Base-by-base conservation (phyloP, 768 basidiomycete species). In the Coprinellus aureogranulatus region DNA sequence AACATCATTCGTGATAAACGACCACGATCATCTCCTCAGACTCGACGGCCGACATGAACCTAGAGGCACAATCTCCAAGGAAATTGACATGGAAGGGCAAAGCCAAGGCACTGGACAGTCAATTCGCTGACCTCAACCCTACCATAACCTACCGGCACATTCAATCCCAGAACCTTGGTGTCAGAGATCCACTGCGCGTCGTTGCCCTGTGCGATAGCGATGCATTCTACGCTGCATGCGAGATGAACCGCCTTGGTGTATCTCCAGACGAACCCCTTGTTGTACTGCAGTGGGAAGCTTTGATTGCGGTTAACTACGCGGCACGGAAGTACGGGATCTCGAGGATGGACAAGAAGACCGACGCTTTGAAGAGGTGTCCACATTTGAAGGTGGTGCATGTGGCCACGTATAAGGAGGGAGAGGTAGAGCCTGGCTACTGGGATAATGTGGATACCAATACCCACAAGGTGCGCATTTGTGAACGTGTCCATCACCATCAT, bases 231-330 rank as follows among this genome's bases (percentile, higher is more conserved):
- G 89, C 83, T 12, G 86, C 89, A 6, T 95, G 91, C 74, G 95
- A 97, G 71, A 89, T 88, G 73, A 81, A 91, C 53, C 79, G 94
- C 27, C 81, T 96, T 0, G 84, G 82, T 0, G 75, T 91, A 2
- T 73, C 75, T 45, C 79, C 80, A 41, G 77, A 80, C 18, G 78
- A 67, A 1, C 92, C 93, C 0, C 77, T 95, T 11, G 90, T 92
- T 4, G 92, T 94, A 5, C 80, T 88, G 44, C 94, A 96, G 62
- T 95, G 94, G 94, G 84, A 90, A 45, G 78, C 84, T 16, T 68
- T 95, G 53, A 98, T 99, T 58, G 97, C 97, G 0, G 89, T 98
- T 61, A 98, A 95, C 72, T 98, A 99, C 67, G 88, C 94, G 4
- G 96, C 97, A 0, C 83, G 97, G 61, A 86, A 85, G 65, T 98